These are phyloP conservation scores for Aspergillus bombycis DNA, from an alignment of 2,329 filamentous ascomycete species.

Conservation along the genomic window DNA sequence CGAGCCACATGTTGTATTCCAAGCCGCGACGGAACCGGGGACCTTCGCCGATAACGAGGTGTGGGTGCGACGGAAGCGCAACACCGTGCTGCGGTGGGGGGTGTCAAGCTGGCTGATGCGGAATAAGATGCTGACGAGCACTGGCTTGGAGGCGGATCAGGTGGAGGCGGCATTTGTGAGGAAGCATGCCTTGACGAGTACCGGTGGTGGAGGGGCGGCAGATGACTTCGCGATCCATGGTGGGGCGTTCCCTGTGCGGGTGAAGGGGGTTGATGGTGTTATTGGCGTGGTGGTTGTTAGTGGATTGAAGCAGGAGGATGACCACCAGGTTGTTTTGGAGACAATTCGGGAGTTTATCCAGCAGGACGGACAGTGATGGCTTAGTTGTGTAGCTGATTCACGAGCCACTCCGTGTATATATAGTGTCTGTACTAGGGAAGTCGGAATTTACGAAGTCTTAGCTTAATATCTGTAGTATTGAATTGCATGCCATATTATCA, in stretches of 20 bases:
- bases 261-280: conserved; percentile 73
- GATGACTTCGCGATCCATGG: conserved; percentile 76
- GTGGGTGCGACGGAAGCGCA: conserved; percentile 72
- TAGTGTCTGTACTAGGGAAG: background rate
- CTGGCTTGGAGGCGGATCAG: conserved; percentile 37
- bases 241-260: conserved; percentile 72
- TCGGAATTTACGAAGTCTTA: background rate
- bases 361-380: conserved; percentile 13
- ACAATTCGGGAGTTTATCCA: conserved; percentile 59
- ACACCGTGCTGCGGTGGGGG: conserved; percentile 72
- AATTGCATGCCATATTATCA: too few relatives aligned
- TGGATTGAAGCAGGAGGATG: conserved; percentile 75
- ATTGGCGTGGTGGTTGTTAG: conserved; percentile 76
- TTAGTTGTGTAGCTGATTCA: background rate
- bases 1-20: conserved; percentile 66
- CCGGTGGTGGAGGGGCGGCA: conserved; percentile 49
- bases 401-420: background rate
- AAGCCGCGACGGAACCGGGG: conserved; percentile 67
- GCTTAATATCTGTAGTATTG: background rate
- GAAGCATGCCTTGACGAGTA: conserved; percentile 64
- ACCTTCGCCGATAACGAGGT: conserved; percentile 71
- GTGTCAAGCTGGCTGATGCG: conserved; percentile 71
- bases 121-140: conserved; percentile 58
- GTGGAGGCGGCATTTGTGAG: conserved; percentile 67
- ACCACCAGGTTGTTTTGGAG: conserved; percentile 76